Evolutionary conservation across 257 asterid species (phyloP), one percentile per base, ranked within the genome.

Genomic region (Solanum neorickii): DNA sequence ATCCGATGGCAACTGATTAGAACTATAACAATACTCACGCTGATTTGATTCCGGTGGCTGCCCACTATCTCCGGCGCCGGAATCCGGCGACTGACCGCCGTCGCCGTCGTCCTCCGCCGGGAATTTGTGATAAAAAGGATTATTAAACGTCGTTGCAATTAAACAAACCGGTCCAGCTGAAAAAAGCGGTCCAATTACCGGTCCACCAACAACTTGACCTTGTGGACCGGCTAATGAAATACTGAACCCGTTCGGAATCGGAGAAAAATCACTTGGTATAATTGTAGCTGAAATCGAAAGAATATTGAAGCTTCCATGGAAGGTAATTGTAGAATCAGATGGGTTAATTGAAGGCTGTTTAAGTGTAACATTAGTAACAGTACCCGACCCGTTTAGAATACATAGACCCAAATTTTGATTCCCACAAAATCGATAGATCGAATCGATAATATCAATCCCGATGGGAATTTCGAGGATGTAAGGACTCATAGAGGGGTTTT

Each of bases 201-300:
- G 70, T 0, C 98, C 98, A 10, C 98, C 98, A 5, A 94, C 93
- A 16, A 95, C 94, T 85, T 93, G 97, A n/a, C 98, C 98, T 83
- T 94, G 97, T 9, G 98, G 98, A 0, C 98, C 98, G 27, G 95
- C 95, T 5, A 94, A 76, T 0, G 95, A 90, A 1, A 95, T 89
- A 3, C 94, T 90, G 88, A 95, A 95, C n/a, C 91, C 93, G 42
- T 87, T 88, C 6, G 83, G 87, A 8, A 87, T 29, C 21, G 82
- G 78, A 21, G 62, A 70, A 18, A 31, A 66, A 37, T 37, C 25
- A 73, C 39, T 68, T 9, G n/a, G n/a, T 46, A 78, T 33, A 78
- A 78, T 25, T 15, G 98, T 94, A 39, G 97, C 98, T 39, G 96
- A 93, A 86, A 95, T 91, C 3, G 98, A 94, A 1, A 95, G 86